phyloP scores from a whole-genome alignment of 345 rosid species.

The Eucalyptus grandis region DNA sequence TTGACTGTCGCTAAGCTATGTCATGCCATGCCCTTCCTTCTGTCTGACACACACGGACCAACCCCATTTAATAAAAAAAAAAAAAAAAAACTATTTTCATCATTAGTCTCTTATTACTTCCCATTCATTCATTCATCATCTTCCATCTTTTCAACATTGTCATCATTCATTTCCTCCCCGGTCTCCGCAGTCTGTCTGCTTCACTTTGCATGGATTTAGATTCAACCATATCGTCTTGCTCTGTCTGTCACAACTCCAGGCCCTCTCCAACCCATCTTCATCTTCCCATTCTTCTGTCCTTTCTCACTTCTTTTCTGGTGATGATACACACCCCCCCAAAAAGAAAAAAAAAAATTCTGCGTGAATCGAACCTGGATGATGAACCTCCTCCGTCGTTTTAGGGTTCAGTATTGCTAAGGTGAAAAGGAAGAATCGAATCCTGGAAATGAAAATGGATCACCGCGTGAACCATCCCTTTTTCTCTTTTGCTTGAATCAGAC shows the following conservation, averaged over 20 bases:
- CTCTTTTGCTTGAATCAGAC: not conserved
- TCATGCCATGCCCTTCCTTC: not conserved
- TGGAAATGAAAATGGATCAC: not conserved
- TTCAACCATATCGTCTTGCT: not conserved
- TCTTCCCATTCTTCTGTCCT: not conserved
- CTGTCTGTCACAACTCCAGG: not conserved
- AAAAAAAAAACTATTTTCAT: not conserved
- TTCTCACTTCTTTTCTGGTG: not conserved
- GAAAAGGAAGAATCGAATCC: not conserved
- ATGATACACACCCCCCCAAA: not conserved
- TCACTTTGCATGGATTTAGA: not conserved
- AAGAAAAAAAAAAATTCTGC: not conserved
- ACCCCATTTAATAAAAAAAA: not conserved
- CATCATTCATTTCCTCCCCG: not conserved
- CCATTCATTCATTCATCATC: not conserved
- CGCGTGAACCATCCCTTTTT: not conserved
- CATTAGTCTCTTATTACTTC: not conserved
- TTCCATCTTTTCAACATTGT: not conserved
- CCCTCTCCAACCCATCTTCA: not conserved
- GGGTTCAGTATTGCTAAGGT: not conserved
- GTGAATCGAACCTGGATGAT: not conserved
- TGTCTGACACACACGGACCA: not conserved
- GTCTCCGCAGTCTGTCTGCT: not conserved
- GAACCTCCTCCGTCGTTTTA: not conserved
- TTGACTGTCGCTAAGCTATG: not conserved